Base-by-base conservation (phyloP, 1,139 yeast species). In the Hansenula lynferdii region DNA sequence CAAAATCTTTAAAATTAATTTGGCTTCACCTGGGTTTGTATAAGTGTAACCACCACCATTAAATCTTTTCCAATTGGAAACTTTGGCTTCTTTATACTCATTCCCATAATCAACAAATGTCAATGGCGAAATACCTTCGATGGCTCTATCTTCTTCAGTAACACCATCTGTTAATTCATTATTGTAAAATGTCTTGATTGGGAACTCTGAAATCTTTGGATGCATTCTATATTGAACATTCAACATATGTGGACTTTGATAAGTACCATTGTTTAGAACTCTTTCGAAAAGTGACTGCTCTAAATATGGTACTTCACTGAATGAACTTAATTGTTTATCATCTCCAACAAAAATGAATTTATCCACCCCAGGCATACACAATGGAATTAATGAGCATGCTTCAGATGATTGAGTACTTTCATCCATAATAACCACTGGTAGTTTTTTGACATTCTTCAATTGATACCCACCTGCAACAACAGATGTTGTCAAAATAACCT, bases 151-250 rank as follows among this genome's bases (percentile, higher is more conserved):
- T 22, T 62, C 69, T 0, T 61, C 72, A 6, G 74, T 69, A 20
- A 81, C 72, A 51, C 89, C 89, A 60, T 81, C 82, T 37, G 67
- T 65, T 48, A 81, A 64, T 47, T 64, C 56, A 12, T 75, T 75
- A 21, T 67, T 65, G 53, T 81, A 81, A 43, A 81, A 80, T 41
- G 64, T 65, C 35, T 57, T 62, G 46, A 84, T 65, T 8, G 89
- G 81, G 57, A 80, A 82, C 77, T 42, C 50, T 5, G 51, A 45
- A 32, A 77, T 77, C 36, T 56, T 61, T 9, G 86, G 87, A 53
- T 80, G 85, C 86, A 80, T 80, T 62, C 89, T 72, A 54, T 81
- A 81, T 54, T 81, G 89, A 1, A 80, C 76, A 50, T 81, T 79
- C 56, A 81, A 69, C 86, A 81, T 78, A 47, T 75, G 79, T 4